These are phyloP conservation scores for Trypanosoma mega DNA, from an alignment of 208 protist genomes.

Conservation along the genomic window DNA sequence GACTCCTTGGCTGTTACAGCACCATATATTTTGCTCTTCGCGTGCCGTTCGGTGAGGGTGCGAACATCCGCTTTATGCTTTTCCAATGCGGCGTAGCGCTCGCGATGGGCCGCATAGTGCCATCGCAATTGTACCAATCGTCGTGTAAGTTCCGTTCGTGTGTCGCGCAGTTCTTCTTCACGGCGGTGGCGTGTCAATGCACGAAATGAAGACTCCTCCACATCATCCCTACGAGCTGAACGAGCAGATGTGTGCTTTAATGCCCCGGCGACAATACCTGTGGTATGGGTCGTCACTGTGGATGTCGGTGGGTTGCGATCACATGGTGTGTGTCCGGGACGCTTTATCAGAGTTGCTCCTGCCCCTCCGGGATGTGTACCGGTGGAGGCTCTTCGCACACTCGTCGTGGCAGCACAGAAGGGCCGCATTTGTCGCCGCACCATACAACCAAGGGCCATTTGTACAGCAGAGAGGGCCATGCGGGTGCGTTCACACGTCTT, in stretches of 20 bases:
- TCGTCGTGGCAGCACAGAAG: neutral
- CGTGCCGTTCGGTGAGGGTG: constrained; percentile 56
- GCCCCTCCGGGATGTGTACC: constrained; percentile 1
- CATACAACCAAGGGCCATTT: constrained; percentile 19
- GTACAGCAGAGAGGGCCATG: constrained; percentile 20
- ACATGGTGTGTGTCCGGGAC: neutral
- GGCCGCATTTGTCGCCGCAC: neutral
- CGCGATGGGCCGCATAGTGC: constrained; percentile 45
- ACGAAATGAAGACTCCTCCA: no score
- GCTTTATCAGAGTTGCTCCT: neutral
- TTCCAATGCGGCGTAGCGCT: constrained; percentile 39
- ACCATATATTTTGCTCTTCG: constrained; percentile 65
- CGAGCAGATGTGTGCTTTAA: no score
- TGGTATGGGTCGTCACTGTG: constrained; percentile 1
- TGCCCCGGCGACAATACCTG: neutral
- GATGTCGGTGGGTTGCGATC: no score
- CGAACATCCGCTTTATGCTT: constrained; percentile 59
- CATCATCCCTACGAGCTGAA: no score
- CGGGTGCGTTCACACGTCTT: constrained; percentile 20
- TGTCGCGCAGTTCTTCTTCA: constrained; percentile 47
- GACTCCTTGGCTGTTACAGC: constrained; percentile 65
- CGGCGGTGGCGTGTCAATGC: constrained; percentile 9
- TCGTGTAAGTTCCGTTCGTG: constrained; percentile 65
- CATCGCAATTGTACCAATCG: constrained; percentile 53
- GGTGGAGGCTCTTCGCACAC: neutral